phyloP scores from a whole-genome alignment of 2,329 filamentous ascomycete genomes.

The Ceratocystis colombiana region DNA sequence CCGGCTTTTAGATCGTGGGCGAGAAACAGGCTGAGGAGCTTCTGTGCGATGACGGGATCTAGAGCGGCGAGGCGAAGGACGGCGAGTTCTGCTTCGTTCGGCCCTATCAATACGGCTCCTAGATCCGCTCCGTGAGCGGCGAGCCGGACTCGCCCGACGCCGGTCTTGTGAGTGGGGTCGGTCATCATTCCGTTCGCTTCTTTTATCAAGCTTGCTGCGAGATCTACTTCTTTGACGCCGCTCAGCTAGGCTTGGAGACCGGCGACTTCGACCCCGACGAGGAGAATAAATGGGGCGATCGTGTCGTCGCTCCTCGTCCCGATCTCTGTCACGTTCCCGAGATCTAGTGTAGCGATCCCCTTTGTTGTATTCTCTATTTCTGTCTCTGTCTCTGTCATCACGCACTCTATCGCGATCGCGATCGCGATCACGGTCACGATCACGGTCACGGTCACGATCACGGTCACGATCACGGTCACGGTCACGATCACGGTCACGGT shows the following conservation, averaged over 20 bases:
- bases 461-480: not conserved
- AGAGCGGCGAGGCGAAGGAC: constrained; percentile 18
- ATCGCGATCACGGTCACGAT: not conserved
- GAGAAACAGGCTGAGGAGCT: constrained; percentile 4
- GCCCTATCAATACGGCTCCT: constrained; percentile 25
- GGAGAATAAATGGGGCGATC: constrained; percentile 37
- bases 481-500: not conserved
- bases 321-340: constrained; percentile 4
- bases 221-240: constrained; percentile 29
- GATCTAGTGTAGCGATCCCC: constrained; percentile 11
- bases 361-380: constrained; percentile 1
- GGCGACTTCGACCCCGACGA: constrained; percentile 33
- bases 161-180: constrained; percentile 30
- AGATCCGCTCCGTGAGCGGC: constrained; percentile 32
- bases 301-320: constrained; percentile 27
- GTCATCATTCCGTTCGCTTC: constrained; percentile 30
- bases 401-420: not conserved
- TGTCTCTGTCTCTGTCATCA: not conserved
- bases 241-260: constrained; percentile 27
- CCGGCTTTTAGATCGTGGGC: constrained; percentile 22
- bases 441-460: not conserved
- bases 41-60: constrained; percentile 28
- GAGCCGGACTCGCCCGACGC: constrained; percentile 29
- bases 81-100: constrained; percentile 33
- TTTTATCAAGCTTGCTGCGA: constrained; percentile 28